Base-by-base conservation (phyloP, 2,329 filamentous ascomycete species). In the Nothomitra cinnamomea region DNA sequence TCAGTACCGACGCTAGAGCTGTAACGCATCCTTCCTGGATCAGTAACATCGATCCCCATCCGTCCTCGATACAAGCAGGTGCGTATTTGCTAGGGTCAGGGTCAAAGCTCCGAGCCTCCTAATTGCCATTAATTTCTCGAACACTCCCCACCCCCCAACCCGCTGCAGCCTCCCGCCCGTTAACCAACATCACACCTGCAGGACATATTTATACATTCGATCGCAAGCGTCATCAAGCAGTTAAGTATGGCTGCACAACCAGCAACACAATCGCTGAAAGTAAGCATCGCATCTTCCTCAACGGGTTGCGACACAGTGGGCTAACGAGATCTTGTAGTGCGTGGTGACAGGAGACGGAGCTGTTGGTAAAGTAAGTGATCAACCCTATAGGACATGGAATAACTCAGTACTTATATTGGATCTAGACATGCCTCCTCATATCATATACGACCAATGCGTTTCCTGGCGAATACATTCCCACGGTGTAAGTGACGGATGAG, bases 361-460 rank as follows among this genome's bases (percentile, higher is more conserved):
- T 67, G 92, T 98, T 64, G 92, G 92, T 71, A 98, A 98, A 80
- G 89, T 95, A 72, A 71, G 74, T 68, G 25, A 40, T 54, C 19
- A 55, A 57, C 49, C 35, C 52, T 52, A 51, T 55, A 45, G 52
- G 41, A 35, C n/a, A 53, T 36, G n/a, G 53, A 56, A 58, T 63
- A 70, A 60, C 67, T 58, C 12, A 49, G 45, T 53, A 24, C 61
- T 41, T 57, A 95, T 13, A 17, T 22, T 22, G 12, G 38, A n/a
- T 36, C 32, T 47, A 55, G 90, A 98, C 92, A 77, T 98, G 92
- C 76, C 82, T 98, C 56, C 82, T 98, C 64, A 98, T 98, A 68
- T 96, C 90, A 53, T 98, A 98, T 74, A 96, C 92, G 59, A 98
- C 92, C 59, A 98, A 96, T 74, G 92, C 92, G 60, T 98, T 98